Evolutionary conservation across 2,329 filamentous ascomycete genomes (phyloP).

Genomic region (Geoglossum cookeanum): DNA sequence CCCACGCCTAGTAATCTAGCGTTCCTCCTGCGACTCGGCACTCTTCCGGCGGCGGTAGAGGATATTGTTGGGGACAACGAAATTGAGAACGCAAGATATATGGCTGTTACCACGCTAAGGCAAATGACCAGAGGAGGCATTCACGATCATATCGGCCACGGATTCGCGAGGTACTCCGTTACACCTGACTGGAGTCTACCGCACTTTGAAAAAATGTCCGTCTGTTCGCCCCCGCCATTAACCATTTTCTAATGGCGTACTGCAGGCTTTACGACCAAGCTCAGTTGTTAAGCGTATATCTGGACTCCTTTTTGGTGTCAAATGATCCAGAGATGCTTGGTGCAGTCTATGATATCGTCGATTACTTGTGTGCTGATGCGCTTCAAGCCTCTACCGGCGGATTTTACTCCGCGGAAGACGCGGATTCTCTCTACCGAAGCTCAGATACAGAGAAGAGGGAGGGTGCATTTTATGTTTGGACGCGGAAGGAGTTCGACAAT

Average conservation of each 20-base stretch:
- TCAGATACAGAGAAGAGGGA: constrained; percentile 68
- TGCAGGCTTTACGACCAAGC: constrained; percentile 63
- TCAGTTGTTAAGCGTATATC: constrained; percentile 62
- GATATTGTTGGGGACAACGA: constrained; percentile 80
- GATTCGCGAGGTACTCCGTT: constrained; percentile 71
- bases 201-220: constrained; percentile 81
- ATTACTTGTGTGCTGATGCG: constrained; percentile 61
- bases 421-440: constrained; percentile 60
- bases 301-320: constrained; percentile 63
- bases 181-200: constrained; percentile 86
- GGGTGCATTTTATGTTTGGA: constrained; percentile 92
- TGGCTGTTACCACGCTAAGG: constrained; percentile 64
- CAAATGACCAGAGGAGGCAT: constrained; percentile 57
- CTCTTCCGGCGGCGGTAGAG: constrained; percentile 51
- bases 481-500: constrained; percentile 62
- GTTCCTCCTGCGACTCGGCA: constrained; percentile 58
- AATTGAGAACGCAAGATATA: constrained; percentile 51
- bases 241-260: neutral
- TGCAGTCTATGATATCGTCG: constrained; percentile 61
- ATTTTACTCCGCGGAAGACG: constrained; percentile 77
- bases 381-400: constrained; percentile 51
- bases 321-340: constrained; percentile 54
- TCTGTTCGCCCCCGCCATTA: neutral
- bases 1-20: constrained; percentile 69
- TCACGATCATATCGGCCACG: constrained; percentile 57